These are phyloP conservation scores for Calonectria pseudoreteaudii DNA, from an alignment of 2,329 filamentous ascomycete genomes.

Conservation along the genomic window DNA sequence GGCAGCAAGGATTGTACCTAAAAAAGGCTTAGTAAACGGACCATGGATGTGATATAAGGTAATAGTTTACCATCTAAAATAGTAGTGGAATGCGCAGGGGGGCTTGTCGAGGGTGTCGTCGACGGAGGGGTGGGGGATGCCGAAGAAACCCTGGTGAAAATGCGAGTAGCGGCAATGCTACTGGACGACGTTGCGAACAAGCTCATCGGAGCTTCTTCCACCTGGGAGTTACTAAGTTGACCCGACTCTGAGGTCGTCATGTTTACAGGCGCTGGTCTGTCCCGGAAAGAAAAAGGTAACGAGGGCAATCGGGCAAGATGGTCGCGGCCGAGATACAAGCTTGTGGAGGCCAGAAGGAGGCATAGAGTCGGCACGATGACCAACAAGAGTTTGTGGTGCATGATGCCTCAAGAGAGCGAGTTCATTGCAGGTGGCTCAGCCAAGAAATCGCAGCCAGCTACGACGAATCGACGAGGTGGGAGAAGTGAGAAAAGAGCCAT, in stretches of 20 bases:
- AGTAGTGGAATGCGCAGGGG: background rate
- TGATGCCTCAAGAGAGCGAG: background rate
- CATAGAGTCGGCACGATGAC: slow-evolving; percentile 29
- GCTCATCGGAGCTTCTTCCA: background rate
- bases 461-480: background rate
- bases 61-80: slow-evolving; percentile 24
- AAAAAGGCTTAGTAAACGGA: slow-evolving; percentile 42
- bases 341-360: slow-evolving; percentile 30
- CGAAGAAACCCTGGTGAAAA: background rate
- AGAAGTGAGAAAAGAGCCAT: background rate
- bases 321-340: slow-evolving; percentile 33
- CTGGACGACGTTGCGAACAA: background rate
- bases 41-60: fast-evolving
- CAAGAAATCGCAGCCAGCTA: background rate
- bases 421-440: background rate
- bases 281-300: slow-evolving; percentile 11
- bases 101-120: background rate
- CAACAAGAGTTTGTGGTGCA: slow-evolving; percentile 29
- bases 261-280: background rate
- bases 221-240: background rate
- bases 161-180: background rate
- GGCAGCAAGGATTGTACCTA: slow-evolving; percentile 23
- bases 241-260: background rate
- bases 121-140: background rate
- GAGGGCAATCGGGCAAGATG: slow-evolving; percentile 23